A percentile compares a stretch with the other conserved stretches of the same genome.
These are phyloP conservation scores for Gossypium stocksii DNA, from an alignment of 345 rosid species.

Conservation along the genomic window DNA sequence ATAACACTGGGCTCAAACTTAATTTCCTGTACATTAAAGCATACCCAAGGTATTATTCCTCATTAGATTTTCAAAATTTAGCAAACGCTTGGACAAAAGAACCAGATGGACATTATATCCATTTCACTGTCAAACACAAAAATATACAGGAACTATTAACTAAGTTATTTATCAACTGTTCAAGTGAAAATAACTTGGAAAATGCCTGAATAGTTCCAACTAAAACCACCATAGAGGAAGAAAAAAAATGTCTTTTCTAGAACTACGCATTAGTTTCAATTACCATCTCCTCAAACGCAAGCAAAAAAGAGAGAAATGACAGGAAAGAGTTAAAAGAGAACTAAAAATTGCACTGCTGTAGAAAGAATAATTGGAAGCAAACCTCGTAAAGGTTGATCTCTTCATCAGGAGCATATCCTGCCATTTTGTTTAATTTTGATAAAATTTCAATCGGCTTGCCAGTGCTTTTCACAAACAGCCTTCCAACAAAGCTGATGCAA, in stretches of 20 bases:
- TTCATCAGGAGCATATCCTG: slow-evolving; percentile 57
- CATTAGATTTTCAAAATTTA: background rate
- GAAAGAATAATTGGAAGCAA: slow-evolving; percentile 15
- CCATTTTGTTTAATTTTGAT: slow-evolving; percentile 65
- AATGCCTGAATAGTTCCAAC: background rate
- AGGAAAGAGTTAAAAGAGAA: background rate
- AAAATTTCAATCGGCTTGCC: slow-evolving; percentile 54
- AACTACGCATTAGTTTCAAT: background rate
- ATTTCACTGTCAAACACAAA: background rate
- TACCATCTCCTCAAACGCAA: background rate
- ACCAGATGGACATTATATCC: background rate
- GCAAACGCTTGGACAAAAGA: background rate
- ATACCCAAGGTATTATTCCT: slow-evolving; percentile 8
- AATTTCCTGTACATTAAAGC: slow-evolving; percentile 51
- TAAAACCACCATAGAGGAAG: background rate
- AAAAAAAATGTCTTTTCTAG: background rate
- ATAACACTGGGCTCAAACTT: slow-evolving; percentile 61
- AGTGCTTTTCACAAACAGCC: slow-evolving; percentile 57
- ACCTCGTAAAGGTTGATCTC: slow-evolving; percentile 76
- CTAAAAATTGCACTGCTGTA: background rate
- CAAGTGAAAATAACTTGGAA: background rate
- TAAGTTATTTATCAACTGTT: background rate
- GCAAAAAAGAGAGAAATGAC: background rate
- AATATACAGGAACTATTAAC: background rate
- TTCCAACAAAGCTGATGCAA: slow-evolving; percentile 50